phyloP scores from a whole-genome alignment of 2,329 filamentous ascomycete species.

The Penicillium hordei region DNA sequence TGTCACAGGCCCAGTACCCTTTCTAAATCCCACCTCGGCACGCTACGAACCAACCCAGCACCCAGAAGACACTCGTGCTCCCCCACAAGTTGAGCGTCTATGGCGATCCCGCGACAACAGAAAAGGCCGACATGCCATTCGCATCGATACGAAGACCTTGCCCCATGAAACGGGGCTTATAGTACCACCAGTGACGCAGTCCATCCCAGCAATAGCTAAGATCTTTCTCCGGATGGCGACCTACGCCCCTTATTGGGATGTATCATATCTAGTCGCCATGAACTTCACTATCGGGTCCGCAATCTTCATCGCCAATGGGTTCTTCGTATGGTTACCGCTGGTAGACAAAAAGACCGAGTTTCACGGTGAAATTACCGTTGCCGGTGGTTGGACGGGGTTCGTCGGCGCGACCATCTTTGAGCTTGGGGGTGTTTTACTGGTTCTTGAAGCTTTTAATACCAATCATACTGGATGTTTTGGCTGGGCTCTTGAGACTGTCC shows the following conservation, averaged over 20 bases:
- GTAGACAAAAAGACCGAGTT: conserved; percentile 56
- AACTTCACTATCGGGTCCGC: conserved; percentile 56
- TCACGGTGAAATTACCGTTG: conserved; percentile 51
- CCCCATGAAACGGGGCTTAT: conserved; percentile 25
- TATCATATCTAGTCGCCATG: conserved; percentile 56
- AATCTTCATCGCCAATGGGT: conserved; percentile 61
- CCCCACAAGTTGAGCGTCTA: conserved; percentile 28
- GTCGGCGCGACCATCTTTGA: conserved; percentile 69
- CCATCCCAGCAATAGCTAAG: conserved; percentile 30
- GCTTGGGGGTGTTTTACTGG: conserved; percentile 60
- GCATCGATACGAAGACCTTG: conserved; percentile 27
- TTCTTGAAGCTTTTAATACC: conserved; percentile 69
- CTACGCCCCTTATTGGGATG: conserved; percentile 56
- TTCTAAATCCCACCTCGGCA: conserved; percentile 53
- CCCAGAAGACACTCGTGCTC: neutral
- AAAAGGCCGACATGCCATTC: conserved; percentile 49
- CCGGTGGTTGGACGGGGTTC: conserved; percentile 63
- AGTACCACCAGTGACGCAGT: conserved; percentile 37
- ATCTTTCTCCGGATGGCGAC: conserved; percentile 52
- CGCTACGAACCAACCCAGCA: conserved; percentile 26
- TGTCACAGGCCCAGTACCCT: conserved; percentile 45
- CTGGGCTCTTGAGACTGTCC: conserved; percentile 61
- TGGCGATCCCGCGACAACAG: conserved; percentile 51
- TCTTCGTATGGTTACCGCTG: conserved; percentile 64
- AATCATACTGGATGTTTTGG: conserved; percentile 66